Conservation (phyloP, 2,329 filamentous ascomycete species). For the Coleophoma eucalyptorum region DNA sequence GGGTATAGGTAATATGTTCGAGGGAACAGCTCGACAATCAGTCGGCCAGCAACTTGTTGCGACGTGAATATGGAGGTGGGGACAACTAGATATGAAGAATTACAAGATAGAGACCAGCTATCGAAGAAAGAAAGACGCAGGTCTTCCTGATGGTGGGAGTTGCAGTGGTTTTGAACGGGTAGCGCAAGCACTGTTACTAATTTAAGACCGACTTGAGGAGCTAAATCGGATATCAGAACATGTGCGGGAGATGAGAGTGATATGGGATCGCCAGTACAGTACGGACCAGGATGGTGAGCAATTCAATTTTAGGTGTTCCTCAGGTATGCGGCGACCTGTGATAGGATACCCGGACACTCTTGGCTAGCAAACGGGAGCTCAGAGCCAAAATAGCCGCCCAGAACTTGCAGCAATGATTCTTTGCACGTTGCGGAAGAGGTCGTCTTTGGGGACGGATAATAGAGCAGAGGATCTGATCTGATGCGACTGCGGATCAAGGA, state of each 20-base stretch:
- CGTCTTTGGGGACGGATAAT: neutral
- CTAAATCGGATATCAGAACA: conserved; percentile 18
- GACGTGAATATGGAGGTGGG: conserved; percentile 8
- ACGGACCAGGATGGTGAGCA: conserved; percentile 11
- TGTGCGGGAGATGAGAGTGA: conserved; percentile 15
- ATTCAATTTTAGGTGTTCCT: conserved; percentile 10
- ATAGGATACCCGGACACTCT: conserved; percentile 14
- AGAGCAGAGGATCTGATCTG: conserved; percentile 3
- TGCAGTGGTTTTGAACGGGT: conserved; percentile 24
- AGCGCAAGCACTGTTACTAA: conserved; percentile 20
- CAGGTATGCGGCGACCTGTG: conserved; percentile 6
- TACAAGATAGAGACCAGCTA: conserved; percentile 31
- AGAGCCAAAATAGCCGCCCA: conserved; percentile 24
- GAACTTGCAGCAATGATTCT: conserved; percentile 12
- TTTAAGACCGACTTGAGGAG: conserved; percentile 19
- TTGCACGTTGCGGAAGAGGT: conserved; percentile 1
- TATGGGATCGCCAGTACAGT: conserved; percentile 14
- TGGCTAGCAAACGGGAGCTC: conserved; percentile 10
- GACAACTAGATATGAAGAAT: conserved; percentile 19
- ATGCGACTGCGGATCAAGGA: neutral
- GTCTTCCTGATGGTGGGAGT: conserved; percentile 18
- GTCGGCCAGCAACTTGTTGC: conserved; percentile 13
- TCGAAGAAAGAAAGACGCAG: conserved; percentile 18
- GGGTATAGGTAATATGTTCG: conserved; percentile 8
- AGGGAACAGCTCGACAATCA: conserved; percentile 15